A percentile compares a stretch with the other conserved stretches of the same genome.
Conservation (phyloP, 495 filamentous ascomycete genomes). For the Sphaerosporella brunnea region DNA sequence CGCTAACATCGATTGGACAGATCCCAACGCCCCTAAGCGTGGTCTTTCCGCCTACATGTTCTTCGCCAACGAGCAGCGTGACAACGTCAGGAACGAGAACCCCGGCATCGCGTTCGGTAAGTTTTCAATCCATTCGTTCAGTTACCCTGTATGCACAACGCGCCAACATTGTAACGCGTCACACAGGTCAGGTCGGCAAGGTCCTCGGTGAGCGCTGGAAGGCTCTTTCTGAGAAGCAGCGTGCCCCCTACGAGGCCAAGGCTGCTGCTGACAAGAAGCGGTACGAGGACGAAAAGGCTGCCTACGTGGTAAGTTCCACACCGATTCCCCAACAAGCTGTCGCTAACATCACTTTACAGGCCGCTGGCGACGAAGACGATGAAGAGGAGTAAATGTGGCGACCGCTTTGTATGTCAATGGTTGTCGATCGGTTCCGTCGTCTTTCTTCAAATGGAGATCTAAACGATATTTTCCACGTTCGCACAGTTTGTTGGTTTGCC, state of each 20-base stretch:
- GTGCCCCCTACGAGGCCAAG: conserved; percentile 86
- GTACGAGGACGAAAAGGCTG: conserved; percentile 92
- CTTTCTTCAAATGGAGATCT: not conserved
- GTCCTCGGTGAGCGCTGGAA: conserved; percentile 96
- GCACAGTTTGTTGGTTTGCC: not conserved
- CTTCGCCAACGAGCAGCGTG: conserved; percentile 97
- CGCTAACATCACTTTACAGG: conserved; percentile 25
- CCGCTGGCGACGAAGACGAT: conserved; percentile 37
- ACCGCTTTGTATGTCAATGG: not conserved
- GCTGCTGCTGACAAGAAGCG: conserved; percentile 93
- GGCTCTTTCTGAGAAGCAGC: conserved; percentile 73
- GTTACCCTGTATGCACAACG: not conserved
- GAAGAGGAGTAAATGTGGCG: conserved; percentile 31
- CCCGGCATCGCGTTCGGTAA: conserved; percentile 92
- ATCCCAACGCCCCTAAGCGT: conserved; percentile 97
- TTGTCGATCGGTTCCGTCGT: not conserved
- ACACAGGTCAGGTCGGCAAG: conserved; percentile 84
- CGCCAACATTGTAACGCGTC: not conserved
- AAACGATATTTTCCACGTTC: not conserved
- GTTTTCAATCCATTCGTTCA: too few relatives aligned
- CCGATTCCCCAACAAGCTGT: conserved; percentile 12
- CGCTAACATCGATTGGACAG: too few relatives aligned
- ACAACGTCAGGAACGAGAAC: conserved; percentile 96
- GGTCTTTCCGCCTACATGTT: conserved; percentile 99
- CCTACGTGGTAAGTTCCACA: conserved; percentile 53